Evolutionary conservation across 345 rosid genomes (phyloP).

Genomic region (Lepidium africanum): DNA sequence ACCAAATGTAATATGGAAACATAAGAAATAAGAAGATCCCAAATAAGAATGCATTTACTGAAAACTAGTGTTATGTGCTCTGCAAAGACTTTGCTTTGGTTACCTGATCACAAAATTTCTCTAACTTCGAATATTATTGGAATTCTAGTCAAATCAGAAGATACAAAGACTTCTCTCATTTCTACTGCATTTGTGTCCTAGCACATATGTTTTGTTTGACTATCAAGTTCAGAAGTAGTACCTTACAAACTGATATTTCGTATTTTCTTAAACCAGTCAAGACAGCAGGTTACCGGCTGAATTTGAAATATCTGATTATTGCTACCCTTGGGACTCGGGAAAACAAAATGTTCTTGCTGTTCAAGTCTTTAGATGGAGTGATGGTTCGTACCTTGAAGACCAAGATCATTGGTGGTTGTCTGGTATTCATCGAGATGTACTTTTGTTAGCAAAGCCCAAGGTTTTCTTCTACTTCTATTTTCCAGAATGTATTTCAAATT

Average conservation of each 20-base stretch:
- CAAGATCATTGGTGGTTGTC: slow-evolving; percentile 99
- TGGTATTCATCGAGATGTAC: slow-evolving; percentile 95
- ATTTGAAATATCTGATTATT: slow-evolving; percentile 89
- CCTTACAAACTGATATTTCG: slow-evolving; percentile 5
- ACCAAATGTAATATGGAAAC: not conserved
- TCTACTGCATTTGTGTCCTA: not conserved
- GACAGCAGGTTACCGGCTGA: slow-evolving; percentile 98
- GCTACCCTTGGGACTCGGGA: slow-evolving; percentile 61
- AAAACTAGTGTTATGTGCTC: not conserved
- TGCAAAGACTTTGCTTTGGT: not conserved
- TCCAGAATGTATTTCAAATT: not conserved
- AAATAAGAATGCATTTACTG: not conserved
- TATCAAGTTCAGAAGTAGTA: slow-evolving; percentile 1
- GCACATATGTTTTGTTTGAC: not conserved
- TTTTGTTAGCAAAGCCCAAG: slow-evolving; percentile 93
- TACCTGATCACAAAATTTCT: not conserved
- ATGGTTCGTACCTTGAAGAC: slow-evolving; percentile 99
- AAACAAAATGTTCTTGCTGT: slow-evolving; percentile 87
- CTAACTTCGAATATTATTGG: not conserved
- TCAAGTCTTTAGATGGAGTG: slow-evolving; percentile 99
- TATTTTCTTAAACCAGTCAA: slow-evolving; percentile 52
- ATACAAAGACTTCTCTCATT: not conserved
- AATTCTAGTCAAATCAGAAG: slow-evolving; percentile 7
- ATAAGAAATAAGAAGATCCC: not conserved
- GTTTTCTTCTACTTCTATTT: slow-evolving; percentile 28